A percentile compares a stretch with the other conserved stretches of the same genome.
Conservation (phyloP, 2,329 filamentous ascomycete species). For the Basipetospora sp. region DNA sequence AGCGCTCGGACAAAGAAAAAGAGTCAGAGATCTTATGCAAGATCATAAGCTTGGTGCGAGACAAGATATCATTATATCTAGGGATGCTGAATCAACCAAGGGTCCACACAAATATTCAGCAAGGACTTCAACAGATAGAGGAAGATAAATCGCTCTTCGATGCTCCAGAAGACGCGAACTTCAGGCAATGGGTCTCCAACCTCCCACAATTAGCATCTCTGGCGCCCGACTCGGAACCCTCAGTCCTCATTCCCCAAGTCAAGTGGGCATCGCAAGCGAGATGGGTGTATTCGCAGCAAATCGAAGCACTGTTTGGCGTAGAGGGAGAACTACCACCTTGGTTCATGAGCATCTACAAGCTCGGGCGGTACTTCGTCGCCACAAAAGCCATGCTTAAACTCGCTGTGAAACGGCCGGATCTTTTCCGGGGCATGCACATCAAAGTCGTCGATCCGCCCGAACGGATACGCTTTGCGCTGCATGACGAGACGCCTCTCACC, state of each 20-base stretch:
- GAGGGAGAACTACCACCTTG: constrained; percentile 6
- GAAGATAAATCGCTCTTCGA: neutral
- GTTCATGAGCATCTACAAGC: constrained; percentile 12
- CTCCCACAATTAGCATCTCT: neutral
- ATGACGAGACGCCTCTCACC: neutral
- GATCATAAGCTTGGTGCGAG: neutral
- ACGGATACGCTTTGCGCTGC: neutral
- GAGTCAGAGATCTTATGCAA: neutral
- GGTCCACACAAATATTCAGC: neutral
- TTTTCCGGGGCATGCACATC: constrained; percentile 13
- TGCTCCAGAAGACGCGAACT: neutral
- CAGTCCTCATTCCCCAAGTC: neutral
- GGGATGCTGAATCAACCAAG: neutral
- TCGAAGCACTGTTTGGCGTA: constrained; percentile 9
- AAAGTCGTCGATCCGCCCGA: constrained; percentile 8
- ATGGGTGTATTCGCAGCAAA: constrained; percentile 10
- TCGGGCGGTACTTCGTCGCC: constrained; percentile 15
- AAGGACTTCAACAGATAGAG: neutral
- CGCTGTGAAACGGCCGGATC: constrained; percentile 11
- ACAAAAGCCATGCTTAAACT: constrained; percentile 16
- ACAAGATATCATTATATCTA: neutral
- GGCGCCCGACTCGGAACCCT: neutral
- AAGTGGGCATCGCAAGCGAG: constrained; percentile 5
- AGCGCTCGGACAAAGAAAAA: neutral
- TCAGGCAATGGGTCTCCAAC: neutral